Conservation (phyloP, 805 yeast species). For the Ogataea ganodermae region DNA sequence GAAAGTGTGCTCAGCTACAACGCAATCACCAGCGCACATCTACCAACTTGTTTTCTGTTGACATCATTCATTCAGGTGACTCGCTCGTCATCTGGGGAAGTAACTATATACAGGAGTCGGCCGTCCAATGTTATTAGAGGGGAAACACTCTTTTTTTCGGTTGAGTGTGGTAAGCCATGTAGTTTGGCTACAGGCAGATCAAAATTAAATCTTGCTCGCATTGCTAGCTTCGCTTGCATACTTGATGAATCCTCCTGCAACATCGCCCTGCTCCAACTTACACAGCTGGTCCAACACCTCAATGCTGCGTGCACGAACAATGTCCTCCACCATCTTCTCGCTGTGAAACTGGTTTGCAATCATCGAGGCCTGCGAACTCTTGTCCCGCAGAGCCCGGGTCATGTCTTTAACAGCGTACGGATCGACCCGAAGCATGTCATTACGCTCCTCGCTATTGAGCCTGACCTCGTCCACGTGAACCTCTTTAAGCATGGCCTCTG, state of each 20-base stretch:
- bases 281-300: conserved; percentile 41
- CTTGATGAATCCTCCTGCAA: conserved; percentile 19
- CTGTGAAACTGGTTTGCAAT: conserved; percentile 41
- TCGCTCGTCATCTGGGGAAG: not conserved
- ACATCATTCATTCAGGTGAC: too few species aligned
- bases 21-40: too few species aligned
- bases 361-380: conserved; percentile 31
- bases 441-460: conserved; percentile 24
- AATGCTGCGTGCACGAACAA: conserved; percentile 39
- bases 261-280: conserved; percentile 14
- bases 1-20: too few species aligned
- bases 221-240: conserved; percentile 10
- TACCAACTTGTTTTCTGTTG: too few species aligned
- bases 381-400: conserved; percentile 32
- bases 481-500: conserved; percentile 33
- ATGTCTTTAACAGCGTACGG: conserved; percentile 52
- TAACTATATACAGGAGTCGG: too few species aligned
- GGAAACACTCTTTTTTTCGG: too few species aligned
- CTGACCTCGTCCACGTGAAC: conserved; percentile 27
- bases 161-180: too few species aligned
- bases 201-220: too few species aligned
- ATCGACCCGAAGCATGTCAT: conserved; percentile 41
- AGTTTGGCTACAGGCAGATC: too few species aligned
- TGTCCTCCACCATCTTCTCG: conserved; percentile 43
- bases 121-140: too few species aligned